phyloP scores from a whole-genome alignment of 768 basidiomycete genomes.

The Mycena crocata region DNA sequence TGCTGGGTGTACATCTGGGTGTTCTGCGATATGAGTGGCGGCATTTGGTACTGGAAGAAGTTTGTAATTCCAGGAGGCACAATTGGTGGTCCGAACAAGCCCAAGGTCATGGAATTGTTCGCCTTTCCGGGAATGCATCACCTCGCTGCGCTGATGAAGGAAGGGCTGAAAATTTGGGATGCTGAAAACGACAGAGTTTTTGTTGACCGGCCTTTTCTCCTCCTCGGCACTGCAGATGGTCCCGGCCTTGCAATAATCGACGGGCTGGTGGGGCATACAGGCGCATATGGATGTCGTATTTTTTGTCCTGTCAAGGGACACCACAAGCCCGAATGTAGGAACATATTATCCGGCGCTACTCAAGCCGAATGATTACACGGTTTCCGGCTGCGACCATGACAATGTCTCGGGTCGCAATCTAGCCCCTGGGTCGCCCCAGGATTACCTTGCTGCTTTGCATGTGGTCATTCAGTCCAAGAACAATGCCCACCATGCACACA shows the following conservation, averaged over 20 bases:
- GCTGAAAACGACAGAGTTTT: background rate
- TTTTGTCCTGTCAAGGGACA: constrained; percentile 2
- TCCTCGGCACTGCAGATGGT: constrained; percentile 36
- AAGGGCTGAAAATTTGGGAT: constrained; percentile 7
- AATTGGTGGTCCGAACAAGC: constrained; percentile 47
- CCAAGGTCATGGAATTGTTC: constrained; percentile 44
- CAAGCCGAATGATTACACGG: background rate
- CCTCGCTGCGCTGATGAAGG: constrained; percentile 27
- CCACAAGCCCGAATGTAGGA: background rate
- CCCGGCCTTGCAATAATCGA: constrained; percentile 41
- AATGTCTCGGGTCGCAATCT: too few relatives aligned
- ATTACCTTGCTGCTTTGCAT: too few relatives aligned
- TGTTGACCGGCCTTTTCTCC: constrained; percentile 22
- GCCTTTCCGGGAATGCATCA: constrained; percentile 41
- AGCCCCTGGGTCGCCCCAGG: constrained; percentile 4
- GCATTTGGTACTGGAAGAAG: constrained; percentile 34
- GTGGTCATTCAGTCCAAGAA: background rate
- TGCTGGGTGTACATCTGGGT: constrained; percentile 48
- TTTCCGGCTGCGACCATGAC: background rate
- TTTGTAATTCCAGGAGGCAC: constrained; percentile 40
- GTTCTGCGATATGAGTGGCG: constrained; percentile 30
- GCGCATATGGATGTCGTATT: background rate
- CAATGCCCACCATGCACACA: constrained; percentile 35
- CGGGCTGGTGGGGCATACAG: constrained; percentile 40
- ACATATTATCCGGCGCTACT: background rate